Evolutionary conservation across 2,329 filamentous ascomycete species (phyloP).

Genomic region (Trichoderma koningiopsis): DNA sequence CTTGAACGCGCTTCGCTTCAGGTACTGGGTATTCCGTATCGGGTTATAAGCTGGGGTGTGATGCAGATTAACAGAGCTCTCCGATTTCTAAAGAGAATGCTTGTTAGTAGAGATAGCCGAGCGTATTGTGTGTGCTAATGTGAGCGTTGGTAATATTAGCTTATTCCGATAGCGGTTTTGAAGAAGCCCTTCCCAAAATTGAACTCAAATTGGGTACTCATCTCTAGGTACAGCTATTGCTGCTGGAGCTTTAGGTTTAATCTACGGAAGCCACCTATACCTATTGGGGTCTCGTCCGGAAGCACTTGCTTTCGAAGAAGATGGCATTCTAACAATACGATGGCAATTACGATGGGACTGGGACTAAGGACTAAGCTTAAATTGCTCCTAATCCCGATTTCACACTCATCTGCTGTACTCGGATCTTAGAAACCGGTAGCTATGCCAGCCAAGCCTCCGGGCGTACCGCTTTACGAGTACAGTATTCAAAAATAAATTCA

Average conservation of each 20-base stretch:
- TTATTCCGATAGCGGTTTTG: not conserved
- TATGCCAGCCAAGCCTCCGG: not conserved
- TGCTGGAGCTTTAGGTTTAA: not conserved
- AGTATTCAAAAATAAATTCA: not conserved
- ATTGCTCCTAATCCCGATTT: not conserved
- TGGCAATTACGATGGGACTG: not conserved
- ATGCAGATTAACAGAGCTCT: too few species aligned
- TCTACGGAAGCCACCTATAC: not conserved
- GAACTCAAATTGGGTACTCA: fast-evolving
- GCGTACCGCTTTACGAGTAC: not conserved
- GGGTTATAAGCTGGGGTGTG: too few species aligned
- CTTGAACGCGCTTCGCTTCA: too few species aligned
- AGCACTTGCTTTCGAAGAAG: not conserved
- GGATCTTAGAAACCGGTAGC: not conserved
- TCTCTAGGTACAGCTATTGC: not conserved
- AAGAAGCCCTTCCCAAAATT: not conserved
- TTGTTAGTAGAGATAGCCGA: not conserved
- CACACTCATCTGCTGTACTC: not conserved
- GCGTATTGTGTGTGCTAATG: not conserved
- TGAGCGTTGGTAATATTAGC: not conserved
- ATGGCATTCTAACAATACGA: not conserved
- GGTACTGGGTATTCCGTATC: too few species aligned
- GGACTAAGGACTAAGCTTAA: not conserved
- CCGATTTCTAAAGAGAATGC: not conserved
- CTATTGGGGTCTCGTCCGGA: not conserved